phyloP scores from a whole-genome alignment of 805 yeast species.

The Metschnikowia vanudenii region DNA sequence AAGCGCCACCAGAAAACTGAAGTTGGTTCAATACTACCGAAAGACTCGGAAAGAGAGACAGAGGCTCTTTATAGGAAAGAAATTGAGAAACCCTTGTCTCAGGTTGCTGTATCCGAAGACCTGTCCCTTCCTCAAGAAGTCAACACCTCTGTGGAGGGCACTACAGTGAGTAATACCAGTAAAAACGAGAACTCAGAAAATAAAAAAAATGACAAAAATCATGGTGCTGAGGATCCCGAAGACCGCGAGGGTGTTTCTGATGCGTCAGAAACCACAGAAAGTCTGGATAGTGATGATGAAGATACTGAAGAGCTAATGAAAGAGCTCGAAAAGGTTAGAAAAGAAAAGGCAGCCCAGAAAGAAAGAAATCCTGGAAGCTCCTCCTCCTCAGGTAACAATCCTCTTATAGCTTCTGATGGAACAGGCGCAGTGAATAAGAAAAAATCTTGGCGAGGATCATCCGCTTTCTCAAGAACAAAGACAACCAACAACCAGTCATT shows the following conservation, averaged over 20 bases:
- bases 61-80: not conserved
- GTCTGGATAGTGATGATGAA: slow-evolving; percentile 9
- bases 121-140: not conserved
- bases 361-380: slow-evolving; percentile 1
- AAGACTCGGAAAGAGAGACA: not conserved
- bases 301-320: slow-evolving; percentile 20
- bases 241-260: no score
- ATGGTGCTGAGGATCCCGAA: not conserved
- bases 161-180: not conserved
- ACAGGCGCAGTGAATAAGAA: slow-evolving; percentile 16
- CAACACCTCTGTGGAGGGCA: not conserved
- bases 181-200: not conserved
- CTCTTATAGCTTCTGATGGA: not conserved
- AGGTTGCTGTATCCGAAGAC: not conserved
- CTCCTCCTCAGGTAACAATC: slow-evolving; percentile 1
- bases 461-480: slow-evolving; percentile 22
- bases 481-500: slow-evolving; percentile 15
- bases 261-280: not conserved
- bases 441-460: slow-evolving; percentile 30
- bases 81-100: not conserved
- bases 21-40: not conserved
- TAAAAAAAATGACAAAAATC: not conserved
- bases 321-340: slow-evolving; percentile 20
- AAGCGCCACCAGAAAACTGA: slow-evolving; percentile 4
- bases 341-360: slow-evolving; percentile 16